Evolutionary conservation across 805 yeast genomes (phyloP).

Genomic region (Candida montana): DNA sequence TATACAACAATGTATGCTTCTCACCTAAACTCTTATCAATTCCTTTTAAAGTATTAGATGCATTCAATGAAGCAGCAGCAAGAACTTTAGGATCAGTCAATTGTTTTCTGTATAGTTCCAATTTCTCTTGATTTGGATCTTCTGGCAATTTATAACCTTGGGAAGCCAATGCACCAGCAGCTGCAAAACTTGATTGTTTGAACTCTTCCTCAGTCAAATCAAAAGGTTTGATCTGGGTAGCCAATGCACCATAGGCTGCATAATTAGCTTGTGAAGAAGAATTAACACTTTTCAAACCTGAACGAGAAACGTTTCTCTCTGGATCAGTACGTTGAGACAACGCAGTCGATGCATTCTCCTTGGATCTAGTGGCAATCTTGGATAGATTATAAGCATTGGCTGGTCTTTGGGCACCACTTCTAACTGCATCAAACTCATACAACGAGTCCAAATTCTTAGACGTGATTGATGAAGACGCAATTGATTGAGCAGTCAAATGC

Average conservation of each 20-base stretch:
- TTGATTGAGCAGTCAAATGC: slow-evolving; percentile 34
- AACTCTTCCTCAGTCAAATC: slow-evolving; percentile 1
- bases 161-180: slow-evolving; percentile 49
- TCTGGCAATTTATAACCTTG: slow-evolving; percentile 35
- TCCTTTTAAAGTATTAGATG: slow-evolving; percentile 33
- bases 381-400: slow-evolving; percentile 37
- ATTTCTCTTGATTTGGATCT: slow-evolving; percentile 41
- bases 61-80: slow-evolving; percentile 47
- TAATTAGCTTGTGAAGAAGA: slow-evolving; percentile 33
- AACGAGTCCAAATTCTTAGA: slow-evolving; percentile 34
- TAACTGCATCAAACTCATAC: slow-evolving; percentile 39
- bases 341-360: slow-evolving; percentile 31
- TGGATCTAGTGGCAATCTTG: slow-evolving; percentile 46
- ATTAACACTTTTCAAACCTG: slow-evolving; percentile 29
- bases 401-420: slow-evolving; percentile 37
- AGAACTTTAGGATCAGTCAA: slow-evolving; percentile 39
- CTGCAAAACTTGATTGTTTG: slow-evolving; percentile 1
- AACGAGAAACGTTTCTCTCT: slow-evolving; percentile 25
- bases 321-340: slow-evolving; percentile 27
- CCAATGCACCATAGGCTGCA: slow-evolving; percentile 48
- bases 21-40: slow-evolving; percentile 38
- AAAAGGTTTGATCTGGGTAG: slow-evolving; percentile 1
- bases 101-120: slow-evolving; percentile 26
- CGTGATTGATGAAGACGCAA: slow-evolving; percentile 29
- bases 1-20: slow-evolving; percentile 31